Evolutionary conservation across 2,329 filamentous ascomycete genomes (phyloP).

Genomic region (Lachnellula arida): DNA sequence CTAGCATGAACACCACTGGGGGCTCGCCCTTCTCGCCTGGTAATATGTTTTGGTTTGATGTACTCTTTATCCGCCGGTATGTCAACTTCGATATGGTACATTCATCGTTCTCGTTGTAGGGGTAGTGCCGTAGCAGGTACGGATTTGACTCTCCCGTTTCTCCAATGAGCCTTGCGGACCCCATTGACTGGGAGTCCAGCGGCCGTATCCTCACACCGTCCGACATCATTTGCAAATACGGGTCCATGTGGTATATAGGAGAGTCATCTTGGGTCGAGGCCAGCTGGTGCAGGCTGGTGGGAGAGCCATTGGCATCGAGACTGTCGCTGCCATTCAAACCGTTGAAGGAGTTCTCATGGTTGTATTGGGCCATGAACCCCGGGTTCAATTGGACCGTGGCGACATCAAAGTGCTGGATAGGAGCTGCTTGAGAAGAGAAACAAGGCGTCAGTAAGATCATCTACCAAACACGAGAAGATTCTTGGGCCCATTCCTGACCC

Average conservation of each 20-base stretch:
- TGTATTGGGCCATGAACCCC: conserved; percentile 27
- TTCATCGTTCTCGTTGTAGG: conserved; percentile 30
- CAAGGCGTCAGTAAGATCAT: conserved; percentile 10
- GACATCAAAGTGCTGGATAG: conserved; percentile 24
- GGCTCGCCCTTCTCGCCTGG: conserved; percentile 25
- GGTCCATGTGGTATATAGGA: conserved; percentile 26
- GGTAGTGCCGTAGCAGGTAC: conserved; percentile 28
- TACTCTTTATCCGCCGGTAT: conserved; percentile 27
- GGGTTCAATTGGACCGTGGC: conserved; percentile 25
- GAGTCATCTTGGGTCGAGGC: conserved; percentile 23
- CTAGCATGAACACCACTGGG: conserved; percentile 31
- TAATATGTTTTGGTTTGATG: conserved; percentile 16
- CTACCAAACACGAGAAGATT: neutral
- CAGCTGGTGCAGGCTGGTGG: conserved; percentile 22
- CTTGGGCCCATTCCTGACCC: neutral
- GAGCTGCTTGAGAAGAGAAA: conserved; percentile 11
- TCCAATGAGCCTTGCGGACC: conserved; percentile 29
- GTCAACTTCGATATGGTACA: conserved; percentile 31
- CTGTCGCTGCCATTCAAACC: conserved; percentile 23
- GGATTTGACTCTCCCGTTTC: conserved; percentile 32
- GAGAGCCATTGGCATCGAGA: conserved; percentile 17
- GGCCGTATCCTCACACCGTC: conserved; percentile 22
- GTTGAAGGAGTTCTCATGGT: conserved; percentile 23
- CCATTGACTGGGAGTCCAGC: conserved; percentile 25
- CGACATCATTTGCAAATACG: conserved; percentile 25